Conservation (phyloP, 2,329 filamentous ascomycete species). For the Sporothrix curviconia region DNA sequence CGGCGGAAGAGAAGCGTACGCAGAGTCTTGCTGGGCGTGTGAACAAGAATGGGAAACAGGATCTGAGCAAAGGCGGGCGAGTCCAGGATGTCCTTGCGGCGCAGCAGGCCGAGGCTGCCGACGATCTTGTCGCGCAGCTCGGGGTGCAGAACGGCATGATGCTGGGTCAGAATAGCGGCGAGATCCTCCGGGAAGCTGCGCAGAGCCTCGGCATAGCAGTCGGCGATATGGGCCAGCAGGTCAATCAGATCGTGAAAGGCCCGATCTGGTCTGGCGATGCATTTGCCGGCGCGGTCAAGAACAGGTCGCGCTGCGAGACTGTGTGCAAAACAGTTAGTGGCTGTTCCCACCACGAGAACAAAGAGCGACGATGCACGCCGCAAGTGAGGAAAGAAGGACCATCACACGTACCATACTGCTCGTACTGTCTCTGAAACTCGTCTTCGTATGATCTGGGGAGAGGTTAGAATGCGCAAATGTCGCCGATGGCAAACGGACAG, state of each 20-base stretch:
- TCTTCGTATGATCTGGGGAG: conserved; percentile 74
- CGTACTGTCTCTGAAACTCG: conserved; percentile 63
- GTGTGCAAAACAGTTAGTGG: background rate
- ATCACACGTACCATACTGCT: conserved; percentile 63
- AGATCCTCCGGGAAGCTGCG: conserved; percentile 72
- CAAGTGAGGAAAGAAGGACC: background rate
- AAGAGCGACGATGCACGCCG: no score
- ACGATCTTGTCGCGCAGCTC: conserved; percentile 93
- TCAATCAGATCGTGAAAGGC: conserved; percentile 89
- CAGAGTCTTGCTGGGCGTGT: conserved; percentile 81
- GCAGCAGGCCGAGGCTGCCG: conserved; percentile 75
- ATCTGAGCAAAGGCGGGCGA: conserved; percentile 70
- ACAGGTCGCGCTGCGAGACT: conserved; percentile 75
- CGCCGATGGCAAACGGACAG: background rate
- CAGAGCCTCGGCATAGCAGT: conserved; percentile 82
- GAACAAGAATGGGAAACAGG: conserved; percentile 87
- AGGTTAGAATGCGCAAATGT: conserved; percentile 5
- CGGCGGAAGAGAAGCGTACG: conserved; percentile 78
- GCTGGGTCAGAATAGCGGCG: conserved; percentile 69
- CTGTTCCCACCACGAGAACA: no score
- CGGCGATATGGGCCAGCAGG: conserved; percentile 86
- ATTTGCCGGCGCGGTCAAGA: conserved; percentile 73
- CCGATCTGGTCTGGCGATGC: conserved; percentile 70
- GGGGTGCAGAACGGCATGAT: conserved; percentile 75
- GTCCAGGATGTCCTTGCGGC: conserved; percentile 88